Base-by-base conservation (phyloP, 345 rosid genomes). In the Syzygium grande region DNA sequence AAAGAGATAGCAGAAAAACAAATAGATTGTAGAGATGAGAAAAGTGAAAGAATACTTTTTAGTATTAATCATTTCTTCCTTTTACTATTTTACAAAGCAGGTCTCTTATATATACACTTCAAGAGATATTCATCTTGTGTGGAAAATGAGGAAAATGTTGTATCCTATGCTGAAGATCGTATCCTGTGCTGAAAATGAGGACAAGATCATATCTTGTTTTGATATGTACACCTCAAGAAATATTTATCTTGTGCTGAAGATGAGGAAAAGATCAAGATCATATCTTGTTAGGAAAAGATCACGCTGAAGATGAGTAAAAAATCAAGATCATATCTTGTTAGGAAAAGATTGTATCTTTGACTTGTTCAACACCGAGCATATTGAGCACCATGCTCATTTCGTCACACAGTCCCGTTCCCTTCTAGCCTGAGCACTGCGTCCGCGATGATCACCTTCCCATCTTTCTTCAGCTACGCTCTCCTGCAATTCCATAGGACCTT, bases 401-500 rank as follows among this genome's bases (percentile, higher is more conserved):
- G 14, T 63, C 68, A 61, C 13, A 61, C 34, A n/a, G 29, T 12
- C 17, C 68, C 34, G 27, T 61, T 2, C 34, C 68, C 68, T 61
- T 61, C 68, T 16, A n/a, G 30, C 15, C 16, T 61, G 17, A 13
- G 13, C 68, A 61, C 12, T 30, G 68, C 3, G 68, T 61, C 34
- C 34, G 68, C 17, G 34, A 61, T 3, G 34, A n/a, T n/a, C 68
- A 61, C 68, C 8, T n/a, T 61, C 41, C 89, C 89, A 5, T 58
- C 43, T 30, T 85, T 61, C 53, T 87, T 83, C 27, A 87, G 80
- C 38, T 88, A 51, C 16, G 87, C 90, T 49, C 83, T 85, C 59
- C 88, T 41, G 84, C 89, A 87, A 23, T 87, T 90, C 16, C 61
- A 88, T 49, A 91, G 22, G 16, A 91, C 88, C 25, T 12, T 61